Conservation (phyloP, 2,329 filamentous ascomycete genomes). For the Phialophora tarda region DNA sequence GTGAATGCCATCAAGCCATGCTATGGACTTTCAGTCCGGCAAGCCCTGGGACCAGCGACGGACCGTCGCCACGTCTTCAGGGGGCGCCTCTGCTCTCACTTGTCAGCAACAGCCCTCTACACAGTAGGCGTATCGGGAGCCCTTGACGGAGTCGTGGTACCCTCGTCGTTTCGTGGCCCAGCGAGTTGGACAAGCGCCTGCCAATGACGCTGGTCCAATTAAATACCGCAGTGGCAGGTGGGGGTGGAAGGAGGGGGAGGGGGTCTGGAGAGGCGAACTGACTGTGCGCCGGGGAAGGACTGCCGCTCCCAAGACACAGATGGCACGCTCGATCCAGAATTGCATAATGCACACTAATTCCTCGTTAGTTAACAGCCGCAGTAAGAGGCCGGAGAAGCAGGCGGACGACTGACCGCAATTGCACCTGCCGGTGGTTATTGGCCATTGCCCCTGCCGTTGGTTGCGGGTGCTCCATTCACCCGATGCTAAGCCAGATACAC, state of each 20-base stretch:
- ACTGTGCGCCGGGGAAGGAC: neutral
- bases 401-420: too few relatives aligned
- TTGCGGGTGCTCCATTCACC: neutral
- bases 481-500: neutral
- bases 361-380: neutral
- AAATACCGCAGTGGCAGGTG: neutral
- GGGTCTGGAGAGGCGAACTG: neutral
- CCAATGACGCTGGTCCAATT: neutral
- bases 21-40: neutral
- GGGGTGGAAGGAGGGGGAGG: neutral
- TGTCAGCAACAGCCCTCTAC: neutral
- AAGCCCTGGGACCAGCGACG: neutral
- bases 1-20: neutral
- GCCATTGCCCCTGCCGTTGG: neutral
- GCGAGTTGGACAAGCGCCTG: neutral
- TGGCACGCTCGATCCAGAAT: neutral
- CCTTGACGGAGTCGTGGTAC: neutral
- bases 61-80: neutral
- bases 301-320: neutral
- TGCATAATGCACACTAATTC: neutral
- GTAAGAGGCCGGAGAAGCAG: neutral
- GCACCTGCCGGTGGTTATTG: neutral
- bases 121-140: neutral
- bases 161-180: neutral
- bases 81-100: neutral